phyloP scores from a whole-genome alignment of 441 rosid genomes.

The Jatropha podagrica region DNA sequence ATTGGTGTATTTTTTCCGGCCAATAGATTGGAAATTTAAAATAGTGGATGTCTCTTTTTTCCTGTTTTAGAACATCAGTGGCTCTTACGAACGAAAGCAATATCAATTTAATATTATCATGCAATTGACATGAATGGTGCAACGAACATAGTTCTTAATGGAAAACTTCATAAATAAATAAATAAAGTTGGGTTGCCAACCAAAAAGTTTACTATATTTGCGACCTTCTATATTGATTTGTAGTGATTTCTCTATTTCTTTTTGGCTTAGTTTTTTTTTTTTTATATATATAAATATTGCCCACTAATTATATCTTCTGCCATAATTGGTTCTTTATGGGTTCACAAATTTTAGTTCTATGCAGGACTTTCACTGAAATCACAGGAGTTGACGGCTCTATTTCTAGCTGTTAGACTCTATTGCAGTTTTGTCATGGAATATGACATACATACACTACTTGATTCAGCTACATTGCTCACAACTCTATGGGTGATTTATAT shows the following conservation, averaged over 20 bases:
- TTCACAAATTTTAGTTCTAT: slow-evolving; percentile 22
- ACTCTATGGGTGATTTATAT: slow-evolving; percentile 94
- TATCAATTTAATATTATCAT: background rate
- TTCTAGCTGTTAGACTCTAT: slow-evolving; percentile 83
- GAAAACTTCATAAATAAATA: background rate
- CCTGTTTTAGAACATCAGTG: too few species aligned
- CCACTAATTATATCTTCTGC: background rate
- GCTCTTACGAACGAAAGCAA: background rate
- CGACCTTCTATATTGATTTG: background rate
- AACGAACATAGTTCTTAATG: background rate
- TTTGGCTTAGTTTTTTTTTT: background rate
- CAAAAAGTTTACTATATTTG: background rate
- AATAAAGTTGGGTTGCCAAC: background rate
- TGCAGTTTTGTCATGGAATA: slow-evolving; percentile 97
- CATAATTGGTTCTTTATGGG: background rate
- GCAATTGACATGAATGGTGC: background rate
- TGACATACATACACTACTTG: slow-evolving; percentile 91
- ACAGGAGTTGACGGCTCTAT: slow-evolving; percentile 89
- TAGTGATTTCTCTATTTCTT: background rate
- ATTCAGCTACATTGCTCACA: slow-evolving; percentile 76
- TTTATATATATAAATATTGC: background rate
- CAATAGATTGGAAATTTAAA: background rate
- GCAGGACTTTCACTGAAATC: slow-evolving; percentile 92
- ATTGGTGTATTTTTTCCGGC: background rate
- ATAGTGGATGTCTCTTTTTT: background rate